Base-by-base conservation (phyloP, 306 rosid genomes). In the Mimosa pudica region DNA sequence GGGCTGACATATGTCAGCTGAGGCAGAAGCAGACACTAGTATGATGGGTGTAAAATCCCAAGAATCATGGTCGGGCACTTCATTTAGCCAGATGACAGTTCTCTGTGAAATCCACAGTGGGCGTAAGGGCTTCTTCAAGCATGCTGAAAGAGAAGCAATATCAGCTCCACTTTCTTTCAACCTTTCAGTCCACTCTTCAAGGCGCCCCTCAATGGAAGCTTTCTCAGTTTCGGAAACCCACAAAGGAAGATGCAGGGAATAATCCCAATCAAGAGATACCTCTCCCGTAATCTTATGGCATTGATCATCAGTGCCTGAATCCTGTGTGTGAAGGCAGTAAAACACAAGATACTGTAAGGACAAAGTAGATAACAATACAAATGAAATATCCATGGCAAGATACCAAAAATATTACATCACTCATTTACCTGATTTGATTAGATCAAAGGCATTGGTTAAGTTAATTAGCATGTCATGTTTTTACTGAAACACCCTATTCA, bases 21-120 rank as follows among this genome's bases (percentile, higher is more conserved):
- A 68, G 17, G 87, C 81, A 45, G 98, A 94, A 5, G 98, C 93
- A 1, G 95, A 85, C 13, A 95, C 87, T 69, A 92, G 98, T 78
- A 95, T 91, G 79, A 91, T 82, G 47, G 98, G 98, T 8, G 98
- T 95, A 88, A 95, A 95, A 86, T 92, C 89, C 98, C 98, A 95
- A 6, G 98, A 91, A 67, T 92, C 94, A 57, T 91, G 97, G 61
- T 95, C 94, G 2, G 97, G 98, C 17, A 95, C 94, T 83, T 95
- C 95, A 71, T 92, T 95, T 76, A 95, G 83, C 98, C 98, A 95
- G 67, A 95, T 92, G 14, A 94, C 92, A 49, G 92, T 83, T 82
- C 81, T 92, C 70, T 91, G 98, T 0, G 98, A 95, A 85, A 95
- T 89, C 98, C 98, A 92, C 42, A 95, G 85, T 76, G 97, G 97